Evolutionary conservation across 768 basidiomycete species (phyloP), one percentile per base, ranked within the genome.

Genomic region (Lepiota subincarnata): DNA sequence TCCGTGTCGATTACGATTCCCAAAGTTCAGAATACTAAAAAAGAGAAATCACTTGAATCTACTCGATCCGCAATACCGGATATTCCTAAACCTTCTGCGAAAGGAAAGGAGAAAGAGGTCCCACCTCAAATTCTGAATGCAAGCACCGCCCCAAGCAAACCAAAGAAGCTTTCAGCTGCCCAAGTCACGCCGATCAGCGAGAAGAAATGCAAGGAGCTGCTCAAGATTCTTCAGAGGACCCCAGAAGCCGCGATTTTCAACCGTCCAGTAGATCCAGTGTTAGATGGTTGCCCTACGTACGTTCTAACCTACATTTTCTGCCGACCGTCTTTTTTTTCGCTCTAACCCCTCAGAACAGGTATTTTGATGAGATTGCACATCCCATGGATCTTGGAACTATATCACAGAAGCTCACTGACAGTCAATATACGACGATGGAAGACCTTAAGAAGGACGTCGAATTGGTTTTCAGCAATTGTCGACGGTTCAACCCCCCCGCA

Each of bases 361-460:
- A 98, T 67, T 83, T 89, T 56, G 84, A 95, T 4, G 96, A 98
- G 69, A 96, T 98, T 64, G 70, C 81, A 55, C 72, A 88, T 59
- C 96, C 96, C 5, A 98, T 98, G 96, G 94, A 98, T 69, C 84
- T 98, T 48, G 82, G 82, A 7, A 96, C 95, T 1, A 89, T 97
- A 59, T 67, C 67, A 12, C 71, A 74, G 36, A 92, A 89, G 63
- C 71, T 97, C 55, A 74, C 77, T 36, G 72, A 80, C 48, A 80
- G 77, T 45, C 73, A 79, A 61, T 99, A 98, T 66, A 59, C 71
- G 11, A 86, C 81, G 1, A 91, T 94, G 86, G 92, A 89, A 48
- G 82, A 85, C 0, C 87, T 98, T 56, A 82, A 77, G 52, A 77
- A 77, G 57, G 95, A 98, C 60, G 73, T 90, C 48, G 84, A 89